These are phyloP conservation scores for Neofusicoccum umdonicola DNA, from an alignment of 2,329 filamentous ascomycete species.

Conservation along the genomic window DNA sequence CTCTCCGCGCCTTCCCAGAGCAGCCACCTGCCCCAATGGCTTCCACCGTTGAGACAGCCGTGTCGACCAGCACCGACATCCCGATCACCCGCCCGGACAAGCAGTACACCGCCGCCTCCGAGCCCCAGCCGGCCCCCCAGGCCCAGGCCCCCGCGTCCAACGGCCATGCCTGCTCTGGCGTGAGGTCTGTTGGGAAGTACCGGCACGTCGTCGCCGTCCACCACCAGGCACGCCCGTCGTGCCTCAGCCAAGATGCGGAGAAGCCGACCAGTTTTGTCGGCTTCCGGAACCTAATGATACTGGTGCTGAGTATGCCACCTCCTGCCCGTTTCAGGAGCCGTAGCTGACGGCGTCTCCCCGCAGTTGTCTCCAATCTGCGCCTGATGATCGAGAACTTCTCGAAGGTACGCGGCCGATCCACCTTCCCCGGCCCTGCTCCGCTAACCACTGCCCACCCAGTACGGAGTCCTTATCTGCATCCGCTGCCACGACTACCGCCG, in stretches of 20 bases:
- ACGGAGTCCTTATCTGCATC: conserved; percentile 91
- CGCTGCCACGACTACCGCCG: conserved; percentile 82
- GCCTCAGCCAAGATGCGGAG: conserved; percentile 78
- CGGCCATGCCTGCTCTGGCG: conserved; percentile 19
- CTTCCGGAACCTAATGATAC: conserved; percentile 93
- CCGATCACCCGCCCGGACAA: conserved; percentile 26
- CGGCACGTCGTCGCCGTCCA: conserved; percentile 90
- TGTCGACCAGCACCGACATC: conserved; percentile 29
- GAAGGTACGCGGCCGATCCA: conserved; percentile 59
- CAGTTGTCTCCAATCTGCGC: conserved; percentile 88
- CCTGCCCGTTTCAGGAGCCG: background rate
- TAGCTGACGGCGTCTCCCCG: conserved; percentile 24
- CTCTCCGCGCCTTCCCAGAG: background rate
- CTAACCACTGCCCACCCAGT: conserved; percentile 52
- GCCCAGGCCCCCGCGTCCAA: conserved; percentile 18
- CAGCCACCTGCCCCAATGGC: conserved; percentile 16
- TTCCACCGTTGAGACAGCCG: conserved; percentile 23
- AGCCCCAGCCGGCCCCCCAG: conserved; percentile 7
- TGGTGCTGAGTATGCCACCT: conserved; percentile 69
- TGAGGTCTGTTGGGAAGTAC: conserved; percentile 60
- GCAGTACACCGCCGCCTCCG: conserved; percentile 23
- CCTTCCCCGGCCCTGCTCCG: conserved; percentile 16
- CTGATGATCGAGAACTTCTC: conserved; percentile 96
- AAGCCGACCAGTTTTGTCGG: conserved; percentile 81
- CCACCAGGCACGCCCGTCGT: conserved; percentile 67